Evolutionary conservation across 2,329 filamentous ascomycete genomes (phyloP), one percentile per base, ranked within the genome.

Genomic region (Trichoderma pleuroti): DNA sequence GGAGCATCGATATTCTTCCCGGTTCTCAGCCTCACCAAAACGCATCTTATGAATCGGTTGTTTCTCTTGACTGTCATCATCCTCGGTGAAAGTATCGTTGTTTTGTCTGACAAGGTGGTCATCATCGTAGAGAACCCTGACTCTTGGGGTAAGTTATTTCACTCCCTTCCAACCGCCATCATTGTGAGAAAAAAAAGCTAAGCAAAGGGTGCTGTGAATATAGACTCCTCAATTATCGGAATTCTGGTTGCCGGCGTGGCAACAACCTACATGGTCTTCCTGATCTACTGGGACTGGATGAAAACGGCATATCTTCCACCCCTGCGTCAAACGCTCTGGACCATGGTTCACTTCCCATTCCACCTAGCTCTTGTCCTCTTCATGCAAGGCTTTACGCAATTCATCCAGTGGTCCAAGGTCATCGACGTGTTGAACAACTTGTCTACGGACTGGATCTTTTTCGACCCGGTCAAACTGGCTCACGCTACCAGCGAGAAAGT

Each of bases 31-130:
- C 89, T 91, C 75, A 85, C 87, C 71, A 82, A 86, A 70, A 91
- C 88, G 0, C 88, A 91, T 76, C 77, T 91, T 68, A 88, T 89
- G 75, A 87, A 89, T 75, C 84, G 90, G 11, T 86, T 91, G 84
- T 86, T 85, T 14, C 81, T 91, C 3, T 81, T 91, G 69, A 91
- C 89, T 0, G 82, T 91, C 61, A 90, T 91, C 72, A 88, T 92
- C 70, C 85, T 91, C 71, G 89, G 90, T 16, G 89, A 91, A 75
- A 88, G 88, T 64, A 86, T 90, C 18, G 89, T 91, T 49, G 85
- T 87, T n/a, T 81, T 91, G 9, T 79, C 80, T 1, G 79, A 81
- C 70, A 82, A 82, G 42, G 86, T 91, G 21, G 86, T 85, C 52
- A 85, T 82, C 1, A 80, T 86, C 10, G 83, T 84, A 1, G 79